phyloP scores from a whole-genome alignment of 192 early-diverging fungal species.

The Anaeromyces robustus region DNA sequence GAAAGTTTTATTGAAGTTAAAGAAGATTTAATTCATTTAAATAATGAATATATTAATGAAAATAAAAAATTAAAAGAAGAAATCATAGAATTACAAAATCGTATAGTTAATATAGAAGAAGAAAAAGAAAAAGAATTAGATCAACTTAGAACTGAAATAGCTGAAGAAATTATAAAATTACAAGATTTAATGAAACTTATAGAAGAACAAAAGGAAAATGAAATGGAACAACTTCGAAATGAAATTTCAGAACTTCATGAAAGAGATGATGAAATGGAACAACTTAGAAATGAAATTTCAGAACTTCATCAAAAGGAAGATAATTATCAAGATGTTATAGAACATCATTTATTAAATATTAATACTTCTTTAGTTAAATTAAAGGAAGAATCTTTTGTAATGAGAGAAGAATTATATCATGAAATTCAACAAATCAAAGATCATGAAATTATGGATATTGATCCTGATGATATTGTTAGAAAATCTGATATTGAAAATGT shows the following conservation, averaged over 20 bases:
- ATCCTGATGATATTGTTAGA: not conserved
- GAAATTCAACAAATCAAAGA: not conserved
- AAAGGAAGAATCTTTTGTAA: not conserved
- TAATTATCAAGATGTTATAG: not conserved
- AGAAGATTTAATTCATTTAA: not conserved
- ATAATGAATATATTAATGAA: not conserved
- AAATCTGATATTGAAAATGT: not conserved
- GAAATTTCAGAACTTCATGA: not conserved
- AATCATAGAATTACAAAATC: not conserved
- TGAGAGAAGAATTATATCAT: not conserved
- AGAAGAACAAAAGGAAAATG: too few species aligned
- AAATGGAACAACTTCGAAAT: not conserved
- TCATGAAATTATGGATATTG: not conserved
- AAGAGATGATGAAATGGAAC: not conserved
- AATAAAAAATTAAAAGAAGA: not conserved
- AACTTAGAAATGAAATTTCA: not conserved
- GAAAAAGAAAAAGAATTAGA: not conserved
- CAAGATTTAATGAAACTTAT: too few species aligned
- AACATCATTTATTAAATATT: not conserved
- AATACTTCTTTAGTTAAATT: not conserved
- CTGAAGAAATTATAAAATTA: too few species aligned
- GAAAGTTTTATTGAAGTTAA: not conserved
- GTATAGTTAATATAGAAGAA: not conserved
- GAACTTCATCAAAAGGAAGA: not conserved
- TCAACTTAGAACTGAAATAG: too few species aligned